Evolutionary conservation across 202 grass and related monocot genomes (phyloP).

Genomic region (Setaria italica): DNA sequence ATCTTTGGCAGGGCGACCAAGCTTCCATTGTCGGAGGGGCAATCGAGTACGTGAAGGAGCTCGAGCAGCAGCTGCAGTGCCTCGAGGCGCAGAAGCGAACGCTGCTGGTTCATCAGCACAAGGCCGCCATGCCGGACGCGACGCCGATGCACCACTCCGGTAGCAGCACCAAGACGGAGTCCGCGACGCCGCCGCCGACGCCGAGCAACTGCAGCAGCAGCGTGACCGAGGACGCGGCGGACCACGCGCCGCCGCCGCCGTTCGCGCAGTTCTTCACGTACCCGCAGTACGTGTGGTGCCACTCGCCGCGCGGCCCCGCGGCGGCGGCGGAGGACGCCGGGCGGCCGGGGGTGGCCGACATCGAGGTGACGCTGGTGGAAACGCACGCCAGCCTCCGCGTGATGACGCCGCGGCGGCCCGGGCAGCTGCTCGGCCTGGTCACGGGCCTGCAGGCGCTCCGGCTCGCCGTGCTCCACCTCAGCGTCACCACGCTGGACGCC

Average conservation of each 20-base stretch:
- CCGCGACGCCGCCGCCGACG: slow-evolving; percentile 6
- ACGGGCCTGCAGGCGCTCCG: slow-evolving; percentile 65
- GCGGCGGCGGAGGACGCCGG: slow-evolving; percentile 2
- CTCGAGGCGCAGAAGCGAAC: slow-evolving; percentile 79
- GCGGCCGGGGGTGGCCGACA: slow-evolving; percentile 63
- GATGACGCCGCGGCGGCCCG: slow-evolving; percentile 59
- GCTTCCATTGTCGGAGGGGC: slow-evolving; percentile 94
- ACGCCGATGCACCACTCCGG: background rate
- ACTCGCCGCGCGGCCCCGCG: slow-evolving; percentile 44
- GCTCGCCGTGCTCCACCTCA: slow-evolving; percentile 82
- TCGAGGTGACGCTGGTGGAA: slow-evolving; percentile 87
- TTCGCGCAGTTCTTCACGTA: slow-evolving; percentile 90
- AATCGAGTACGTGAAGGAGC: slow-evolving; percentile 95
- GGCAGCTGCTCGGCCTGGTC: slow-evolving; percentile 75
- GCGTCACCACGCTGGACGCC: slow-evolving; percentile 66
- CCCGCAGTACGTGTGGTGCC: slow-evolving; percentile 88
- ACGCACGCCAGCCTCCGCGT: slow-evolving; percentile 89
- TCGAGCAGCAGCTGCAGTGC: slow-evolving; percentile 90
- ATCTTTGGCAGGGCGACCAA: slow-evolving; percentile 79
- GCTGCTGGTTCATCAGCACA: slow-evolving; percentile 43
- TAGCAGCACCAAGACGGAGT: slow-evolving; percentile 4
- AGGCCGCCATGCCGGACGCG: background rate
- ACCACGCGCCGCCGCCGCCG: slow-evolving; percentile 41
- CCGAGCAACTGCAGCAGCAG: slow-evolving; percentile 61
- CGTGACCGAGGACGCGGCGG: slow-evolving; percentile 51